Conservation (phyloP, 2,329 filamentous ascomycete genomes). For the Colletotrichum noveboracense region DNA sequence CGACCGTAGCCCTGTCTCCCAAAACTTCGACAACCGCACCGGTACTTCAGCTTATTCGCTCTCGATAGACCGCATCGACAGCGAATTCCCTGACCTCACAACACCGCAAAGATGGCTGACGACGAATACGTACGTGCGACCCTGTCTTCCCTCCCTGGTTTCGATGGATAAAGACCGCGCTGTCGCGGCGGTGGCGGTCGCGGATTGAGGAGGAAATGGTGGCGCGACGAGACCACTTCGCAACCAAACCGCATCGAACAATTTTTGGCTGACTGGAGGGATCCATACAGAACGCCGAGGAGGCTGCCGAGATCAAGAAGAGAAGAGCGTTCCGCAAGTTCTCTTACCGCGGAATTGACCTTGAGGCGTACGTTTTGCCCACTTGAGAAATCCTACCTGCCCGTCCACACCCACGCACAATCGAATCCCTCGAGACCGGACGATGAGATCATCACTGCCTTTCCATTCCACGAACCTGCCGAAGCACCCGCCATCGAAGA, state of each 20-base stretch:
- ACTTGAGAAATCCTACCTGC: slow-evolving; percentile 35
- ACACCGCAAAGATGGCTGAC: slow-evolving; percentile 78
- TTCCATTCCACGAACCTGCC: not conserved
- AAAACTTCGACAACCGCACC: slow-evolving; percentile 20
- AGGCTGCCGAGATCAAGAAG: slow-evolving; percentile 99
- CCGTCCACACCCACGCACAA: slow-evolving; percentile 2
- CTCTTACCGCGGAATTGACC: slow-evolving; percentile 98
- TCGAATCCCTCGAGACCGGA: not conserved
- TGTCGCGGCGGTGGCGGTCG: not conserved
- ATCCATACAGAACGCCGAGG: slow-evolving; percentile 81
- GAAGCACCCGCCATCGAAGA: not conserved
- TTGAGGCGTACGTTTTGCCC: slow-evolving; percentile 84
- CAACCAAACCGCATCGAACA: slow-evolving; percentile 25
- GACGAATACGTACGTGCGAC: slow-evolving; percentile 77
- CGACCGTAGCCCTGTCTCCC: slow-evolving; percentile 8
- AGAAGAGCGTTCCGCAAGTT: slow-evolving; percentile 99
- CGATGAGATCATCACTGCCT: not conserved
- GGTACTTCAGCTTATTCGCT: slow-evolving; percentile 39
- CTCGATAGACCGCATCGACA: slow-evolving; percentile 48
- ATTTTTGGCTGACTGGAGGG: slow-evolving; percentile 25
- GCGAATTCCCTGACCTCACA: slow-evolving; percentile 46
- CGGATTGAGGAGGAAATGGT: not conserved
- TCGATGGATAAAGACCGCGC: not conserved
- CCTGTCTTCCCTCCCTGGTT: slow-evolving; percentile 17
- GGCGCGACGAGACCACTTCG: not conserved